Percentiles rank a stretch among this genome's conserved stretches.
Conservation (phyloP, 371 early-diverging fungal genomes). For the Actinomortierella ambigua region DNA sequence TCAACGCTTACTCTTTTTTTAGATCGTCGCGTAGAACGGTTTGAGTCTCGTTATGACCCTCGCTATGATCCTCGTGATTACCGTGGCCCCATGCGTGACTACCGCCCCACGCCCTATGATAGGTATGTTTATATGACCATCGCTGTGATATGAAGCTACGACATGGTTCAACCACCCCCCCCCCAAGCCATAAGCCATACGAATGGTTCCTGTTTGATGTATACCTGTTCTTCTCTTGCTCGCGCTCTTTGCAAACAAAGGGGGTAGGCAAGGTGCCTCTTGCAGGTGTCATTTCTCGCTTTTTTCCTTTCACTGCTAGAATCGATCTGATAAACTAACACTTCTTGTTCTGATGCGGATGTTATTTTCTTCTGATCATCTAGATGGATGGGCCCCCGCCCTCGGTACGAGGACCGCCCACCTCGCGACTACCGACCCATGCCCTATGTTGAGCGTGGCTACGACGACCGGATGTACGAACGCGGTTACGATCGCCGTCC, state of each 20-base stretch:
- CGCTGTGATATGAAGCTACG: constrained; percentile 53
- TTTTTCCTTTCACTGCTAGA: no score
- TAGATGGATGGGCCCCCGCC: constrained; percentile 45
- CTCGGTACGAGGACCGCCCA: constrained; percentile 43
- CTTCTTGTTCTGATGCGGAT: background rate
- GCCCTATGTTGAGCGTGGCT: constrained; percentile 36
- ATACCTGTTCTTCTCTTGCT: no score
- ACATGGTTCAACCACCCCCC: no score
- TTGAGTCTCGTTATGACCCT: constrained; percentile 59
- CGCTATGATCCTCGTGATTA: constrained; percentile 53
- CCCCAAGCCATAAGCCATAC: no score
- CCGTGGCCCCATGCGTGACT: constrained; percentile 36
- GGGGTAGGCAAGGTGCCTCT: no score
- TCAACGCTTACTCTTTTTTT: constrained; percentile 32
- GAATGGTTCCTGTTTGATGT: no score
- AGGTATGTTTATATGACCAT: constrained; percentile 61
- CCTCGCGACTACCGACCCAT: constrained; percentile 44
- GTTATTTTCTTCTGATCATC: background rate
- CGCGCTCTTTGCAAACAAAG: no score
- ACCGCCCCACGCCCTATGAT: constrained; percentile 46
- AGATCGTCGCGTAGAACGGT: constrained; percentile 62
- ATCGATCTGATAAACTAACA: constrained; percentile 1
- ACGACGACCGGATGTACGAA: constrained; percentile 43
- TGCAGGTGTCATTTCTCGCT: no score
- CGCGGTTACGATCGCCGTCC: constrained; percentile 45